These are phyloP conservation scores for Termitomyces sp. DNA, from an alignment of 768 basidiomycete genomes.

Conservation along the genomic window DNA sequence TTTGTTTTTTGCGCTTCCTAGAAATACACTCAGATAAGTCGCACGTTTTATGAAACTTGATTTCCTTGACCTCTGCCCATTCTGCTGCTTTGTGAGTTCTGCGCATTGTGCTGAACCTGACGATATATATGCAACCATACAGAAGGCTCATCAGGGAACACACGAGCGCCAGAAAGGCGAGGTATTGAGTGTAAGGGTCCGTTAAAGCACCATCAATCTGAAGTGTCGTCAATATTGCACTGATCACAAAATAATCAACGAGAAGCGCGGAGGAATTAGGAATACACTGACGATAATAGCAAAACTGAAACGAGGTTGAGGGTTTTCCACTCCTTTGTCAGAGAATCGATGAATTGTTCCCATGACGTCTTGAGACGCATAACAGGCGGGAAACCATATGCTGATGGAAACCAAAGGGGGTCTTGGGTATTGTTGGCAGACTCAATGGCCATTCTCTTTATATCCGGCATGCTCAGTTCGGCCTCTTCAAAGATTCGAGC, in stretches of 20 bases:
- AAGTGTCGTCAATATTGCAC: conserved; percentile 15
- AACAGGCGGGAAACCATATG: conserved; percentile 21
- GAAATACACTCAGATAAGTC: too few relatives aligned
- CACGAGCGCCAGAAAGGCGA: conserved; percentile 48
- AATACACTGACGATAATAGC: too few relatives aligned
- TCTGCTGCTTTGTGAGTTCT: conserved; percentile 32
- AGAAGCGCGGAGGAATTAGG: neutral
- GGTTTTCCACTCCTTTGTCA: conserved; percentile 21
- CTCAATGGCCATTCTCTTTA: conserved; percentile 44
- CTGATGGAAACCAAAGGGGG: too few relatives aligned
- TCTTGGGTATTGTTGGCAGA: neutral
- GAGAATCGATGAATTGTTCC: conserved; percentile 18
- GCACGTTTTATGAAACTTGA: neutral
- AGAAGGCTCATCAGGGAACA: conserved; percentile 57
- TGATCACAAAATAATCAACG: neutral
- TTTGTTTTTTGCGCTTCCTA: conserved; percentile 52
- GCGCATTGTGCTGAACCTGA: conserved; percentile 60
- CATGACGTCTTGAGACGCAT: conserved; percentile 41
- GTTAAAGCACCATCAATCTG: conserved; percentile 31
- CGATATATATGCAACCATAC: conserved; percentile 59
- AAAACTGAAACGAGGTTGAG: conserved; percentile 12
- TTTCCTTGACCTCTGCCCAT: conserved; percentile 51
- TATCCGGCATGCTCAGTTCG: conserved; percentile 68
- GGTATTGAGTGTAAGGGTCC: conserved; percentile 50
- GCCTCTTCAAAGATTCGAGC: conserved; percentile 73